Evolutionary conservation across 31 red algal species (phyloP).

Genomic region (Odonthalia washingtoniensis): DNA sequence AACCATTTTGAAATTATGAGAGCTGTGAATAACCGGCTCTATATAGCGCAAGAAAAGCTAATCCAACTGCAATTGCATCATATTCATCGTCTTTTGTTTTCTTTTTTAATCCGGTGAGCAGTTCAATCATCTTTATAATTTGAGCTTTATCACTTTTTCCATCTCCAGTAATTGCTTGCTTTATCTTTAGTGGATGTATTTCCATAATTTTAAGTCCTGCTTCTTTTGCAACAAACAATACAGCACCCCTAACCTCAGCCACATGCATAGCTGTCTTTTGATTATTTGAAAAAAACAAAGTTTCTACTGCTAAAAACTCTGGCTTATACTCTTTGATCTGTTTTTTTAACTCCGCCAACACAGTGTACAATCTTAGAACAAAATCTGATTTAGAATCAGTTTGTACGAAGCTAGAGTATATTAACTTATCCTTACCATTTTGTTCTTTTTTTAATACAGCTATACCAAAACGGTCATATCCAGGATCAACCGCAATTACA

Average conservation of each 20-base stretch:
- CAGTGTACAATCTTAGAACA: not conserved
- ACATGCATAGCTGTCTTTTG: slow-evolving; percentile 16
- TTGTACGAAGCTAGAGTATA: not conserved
- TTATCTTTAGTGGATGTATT: slow-evolving; percentile 13
- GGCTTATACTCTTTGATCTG: not conserved
- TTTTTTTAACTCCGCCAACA: not conserved
- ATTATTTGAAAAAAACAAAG: slow-evolving; percentile 19
- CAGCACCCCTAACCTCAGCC: not conserved
- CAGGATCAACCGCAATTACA: slow-evolving; percentile 20
- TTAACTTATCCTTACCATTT: not conserved
- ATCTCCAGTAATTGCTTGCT: slow-evolving; percentile 5
- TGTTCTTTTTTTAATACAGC: slow-evolving; percentile 14
- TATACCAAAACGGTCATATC: slow-evolving; percentile 19
- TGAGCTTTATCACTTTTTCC: not conserved
- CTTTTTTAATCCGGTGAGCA: not conserved
- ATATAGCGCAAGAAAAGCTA: slow-evolving; percentile 6
- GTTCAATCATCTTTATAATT: not conserved
- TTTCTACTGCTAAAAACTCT: slow-evolving; percentile 5
- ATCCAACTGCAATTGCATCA: slow-evolving; percentile 15
- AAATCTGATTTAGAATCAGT: not conserved
- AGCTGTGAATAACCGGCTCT: not conserved
- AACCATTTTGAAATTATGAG: too few species aligned
- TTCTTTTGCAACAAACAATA: slow-evolving; percentile 9
- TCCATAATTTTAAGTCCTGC: slow-evolving; percentile 5
- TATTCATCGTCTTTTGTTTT: slow-evolving; percentile 17